Evolutionary conservation across 805 yeast genomes (phyloP).

Genomic region (Candida qinlingensis): DNA sequence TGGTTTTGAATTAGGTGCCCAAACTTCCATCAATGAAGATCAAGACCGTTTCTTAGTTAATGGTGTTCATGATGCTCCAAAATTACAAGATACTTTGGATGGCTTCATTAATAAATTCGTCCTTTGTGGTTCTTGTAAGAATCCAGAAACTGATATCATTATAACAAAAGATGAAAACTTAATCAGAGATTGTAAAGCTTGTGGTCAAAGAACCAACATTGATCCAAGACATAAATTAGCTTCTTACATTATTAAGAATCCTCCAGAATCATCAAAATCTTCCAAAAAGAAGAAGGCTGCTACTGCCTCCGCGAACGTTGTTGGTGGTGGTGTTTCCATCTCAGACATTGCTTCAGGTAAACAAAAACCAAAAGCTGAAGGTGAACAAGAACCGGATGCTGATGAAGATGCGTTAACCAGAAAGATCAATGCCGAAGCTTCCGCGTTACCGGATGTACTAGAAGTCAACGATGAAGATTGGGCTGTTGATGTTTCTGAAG

Average conservation of each 20-base stretch:
- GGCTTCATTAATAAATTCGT: slow-evolving; percentile 92
- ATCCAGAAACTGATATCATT: slow-evolving; percentile 93
- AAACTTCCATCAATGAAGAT: slow-evolving; percentile 73
- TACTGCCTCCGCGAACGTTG: slow-evolving; percentile 84
- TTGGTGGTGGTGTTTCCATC: slow-evolving; percentile 81
- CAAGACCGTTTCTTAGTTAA: slow-evolving; percentile 87
- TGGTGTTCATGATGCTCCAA: slow-evolving; percentile 87
- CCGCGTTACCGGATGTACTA: slow-evolving; percentile 55
- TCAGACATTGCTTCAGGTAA: slow-evolving; percentile 67
- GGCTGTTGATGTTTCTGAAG: slow-evolving; percentile 97
- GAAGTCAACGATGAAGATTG: slow-evolving; percentile 85
- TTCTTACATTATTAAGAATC: slow-evolving; percentile 86
- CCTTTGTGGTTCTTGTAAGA: slow-evolving; percentile 89
- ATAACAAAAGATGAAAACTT: slow-evolving; percentile 70
- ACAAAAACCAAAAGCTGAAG: slow-evolving; percentile 25
- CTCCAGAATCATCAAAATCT: slow-evolving; percentile 58
- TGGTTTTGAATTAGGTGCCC: slow-evolving; percentile 97
- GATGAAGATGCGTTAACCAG: slow-evolving; percentile 73
- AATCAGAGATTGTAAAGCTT: slow-evolving; percentile 94
- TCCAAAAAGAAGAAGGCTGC: slow-evolving; percentile 61
- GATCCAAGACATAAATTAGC: slow-evolving; percentile 84
- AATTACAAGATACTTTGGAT: slow-evolving; percentile 89
- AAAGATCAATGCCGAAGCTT: slow-evolving; percentile 81
- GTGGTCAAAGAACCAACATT: slow-evolving; percentile 83
- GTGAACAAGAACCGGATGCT: slow-evolving; percentile 37